phyloP scores from a whole-genome alignment of 192 early-diverging fungal species.

The Umbelopsis ramanniana region DNA sequence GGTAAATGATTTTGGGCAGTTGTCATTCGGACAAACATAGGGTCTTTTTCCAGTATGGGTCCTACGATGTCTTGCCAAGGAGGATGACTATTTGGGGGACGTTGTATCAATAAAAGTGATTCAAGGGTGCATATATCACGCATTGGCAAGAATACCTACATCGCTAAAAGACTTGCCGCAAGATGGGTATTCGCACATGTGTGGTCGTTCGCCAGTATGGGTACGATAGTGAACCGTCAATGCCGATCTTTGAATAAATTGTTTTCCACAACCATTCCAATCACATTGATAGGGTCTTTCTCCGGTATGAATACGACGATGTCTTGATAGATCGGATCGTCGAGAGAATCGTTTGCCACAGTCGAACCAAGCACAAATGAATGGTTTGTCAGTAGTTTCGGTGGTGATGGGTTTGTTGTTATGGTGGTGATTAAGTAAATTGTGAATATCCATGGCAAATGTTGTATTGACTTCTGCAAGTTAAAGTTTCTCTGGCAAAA shows the following conservation, averaged over 20 bases:
- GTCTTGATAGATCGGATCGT: slow-evolving; percentile 57
- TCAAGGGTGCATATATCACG: neutral
- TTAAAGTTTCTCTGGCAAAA: neutral
- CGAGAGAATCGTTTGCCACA: slow-evolving; percentile 59
- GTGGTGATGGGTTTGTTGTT: slow-evolving; percentile 5
- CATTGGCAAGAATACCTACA: slow-evolving; percentile 43
- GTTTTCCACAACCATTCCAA: slow-evolving; percentile 54
- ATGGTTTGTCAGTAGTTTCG: slow-evolving; percentile 39
- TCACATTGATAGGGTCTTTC: slow-evolving; percentile 57
- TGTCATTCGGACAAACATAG: slow-evolving; percentile 67
- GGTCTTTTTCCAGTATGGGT: slow-evolving; percentile 81
- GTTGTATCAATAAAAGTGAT: slow-evolving; percentile 6
- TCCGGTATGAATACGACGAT: slow-evolving; percentile 62
- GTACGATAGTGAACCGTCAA: slow-evolving; percentile 64
- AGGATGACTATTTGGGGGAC: slow-evolving; percentile 59
- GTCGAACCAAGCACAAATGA: slow-evolving; percentile 46
- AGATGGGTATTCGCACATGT: slow-evolving; percentile 58
- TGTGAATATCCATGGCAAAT: slow-evolving; percentile 41
- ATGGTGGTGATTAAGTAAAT: slow-evolving; percentile 38
- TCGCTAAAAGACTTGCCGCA: slow-evolving; percentile 77
- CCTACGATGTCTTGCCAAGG: slow-evolving; percentile 76
- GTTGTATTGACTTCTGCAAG: neutral
- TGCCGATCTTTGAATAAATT: slow-evolving; percentile 64
- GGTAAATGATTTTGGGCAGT: slow-evolving; percentile 78
- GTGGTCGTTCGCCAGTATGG: slow-evolving; percentile 71